These are phyloP conservation scores for Vaucheria bursata DNA, from an alignment of 352 stramenopile species.

Conservation along the genomic window DNA sequence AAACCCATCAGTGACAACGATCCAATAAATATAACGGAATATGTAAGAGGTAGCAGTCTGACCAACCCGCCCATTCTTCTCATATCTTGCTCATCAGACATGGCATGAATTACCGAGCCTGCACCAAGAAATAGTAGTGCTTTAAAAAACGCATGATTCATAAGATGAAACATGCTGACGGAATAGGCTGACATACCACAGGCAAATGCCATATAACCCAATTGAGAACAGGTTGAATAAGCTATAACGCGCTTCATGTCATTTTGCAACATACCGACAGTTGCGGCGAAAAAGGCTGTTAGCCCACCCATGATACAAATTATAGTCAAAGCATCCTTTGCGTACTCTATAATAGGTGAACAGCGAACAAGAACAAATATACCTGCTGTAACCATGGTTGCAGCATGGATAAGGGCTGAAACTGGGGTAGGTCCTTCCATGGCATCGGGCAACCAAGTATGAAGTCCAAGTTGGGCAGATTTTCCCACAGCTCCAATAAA, in stretches of 20 bases:
- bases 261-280: too few relatives aligned
- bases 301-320: too few relatives aligned
- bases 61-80: constrained; percentile 54
- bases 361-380: too few relatives aligned
- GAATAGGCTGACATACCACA: constrained; percentile 48
- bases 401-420: background rate
- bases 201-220: constrained; percentile 51
- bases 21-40: constrained; percentile 55
- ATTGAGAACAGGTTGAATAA: constrained; percentile 51
- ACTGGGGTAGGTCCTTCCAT: constrained; percentile 10
- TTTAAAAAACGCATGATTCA: constrained; percentile 58
- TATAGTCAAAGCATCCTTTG: too few relatives aligned
- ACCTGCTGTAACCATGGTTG: constrained; percentile 40
- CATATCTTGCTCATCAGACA: constrained; percentile 58
- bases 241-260: too few relatives aligned
- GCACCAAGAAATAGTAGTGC: constrained; percentile 53
- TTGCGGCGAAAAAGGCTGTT: too few relatives aligned
- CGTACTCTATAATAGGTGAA: too few relatives aligned
- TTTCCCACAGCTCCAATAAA: constrained; percentile 8
- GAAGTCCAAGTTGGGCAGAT: constrained; percentile 9
- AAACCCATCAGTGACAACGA: constrained; percentile 55
- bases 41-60: constrained; percentile 54
- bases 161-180: constrained; percentile 53
- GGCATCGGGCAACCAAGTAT: constrained; percentile 6
- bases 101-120: constrained; percentile 56